phyloP scores from a whole-genome alignment of 305 asterid genomes.

The Fraxinus albicans region DNA sequence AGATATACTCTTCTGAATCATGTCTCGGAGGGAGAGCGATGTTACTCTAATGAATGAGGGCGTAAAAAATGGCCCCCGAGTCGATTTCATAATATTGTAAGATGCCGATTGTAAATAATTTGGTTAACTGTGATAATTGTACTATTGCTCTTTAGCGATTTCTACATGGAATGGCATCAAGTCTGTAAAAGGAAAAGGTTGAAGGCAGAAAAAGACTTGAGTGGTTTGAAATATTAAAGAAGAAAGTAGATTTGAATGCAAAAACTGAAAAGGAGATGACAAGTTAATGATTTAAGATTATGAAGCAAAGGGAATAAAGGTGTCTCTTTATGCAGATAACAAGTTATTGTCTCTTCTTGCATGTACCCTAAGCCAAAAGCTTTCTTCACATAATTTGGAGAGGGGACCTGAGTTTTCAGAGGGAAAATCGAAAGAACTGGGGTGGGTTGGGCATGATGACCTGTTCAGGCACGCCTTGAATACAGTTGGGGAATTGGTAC shows the following conservation, averaged over 20 bases:
- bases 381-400: slow-evolving; percentile 9
- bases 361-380: slow-evolving; percentile 5
- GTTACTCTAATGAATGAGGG: neutral
- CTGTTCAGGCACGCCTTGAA: slow-evolving; percentile 56
- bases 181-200: slow-evolving; percentile 14
- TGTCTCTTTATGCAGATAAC: slow-evolving; percentile 18
- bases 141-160: slow-evolving; percentile 1
- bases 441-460: slow-evolving; percentile 25
- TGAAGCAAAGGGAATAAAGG: slow-evolving; percentile 71
- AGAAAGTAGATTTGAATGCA: slow-evolving; percentile 2
- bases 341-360: slow-evolving; percentile 39
- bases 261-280: slow-evolving; percentile 37
- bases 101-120: neutral
- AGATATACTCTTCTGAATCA: neutral
- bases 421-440: neutral
- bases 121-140: neutral
- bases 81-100: neutral
- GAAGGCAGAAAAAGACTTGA: neutral
- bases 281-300: slow-evolving; percentile 34
- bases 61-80: neutral
- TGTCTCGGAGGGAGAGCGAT: too few species aligned
- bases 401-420: neutral
- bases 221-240: neutral
- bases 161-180: slow-evolving; percentile 17
- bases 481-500: slow-evolving; percentile 5